Evolutionary conservation across 257 asterid species (phyloP).

Genomic region (Solanum chiquidenum): DNA sequence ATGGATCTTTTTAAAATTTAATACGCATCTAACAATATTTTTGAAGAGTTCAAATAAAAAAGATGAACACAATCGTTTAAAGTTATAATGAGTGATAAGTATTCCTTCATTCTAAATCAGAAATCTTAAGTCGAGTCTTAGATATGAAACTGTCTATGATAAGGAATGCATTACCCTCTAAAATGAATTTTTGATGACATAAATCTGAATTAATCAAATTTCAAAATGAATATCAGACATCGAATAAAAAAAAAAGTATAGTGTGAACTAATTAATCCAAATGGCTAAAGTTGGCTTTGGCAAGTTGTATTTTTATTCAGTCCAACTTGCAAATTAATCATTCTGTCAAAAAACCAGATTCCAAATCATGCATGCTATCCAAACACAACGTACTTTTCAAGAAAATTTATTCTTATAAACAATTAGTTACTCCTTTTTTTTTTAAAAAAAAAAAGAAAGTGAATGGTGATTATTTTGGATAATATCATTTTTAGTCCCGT

Average conservation of each 20-base stretch:
- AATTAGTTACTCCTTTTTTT: not conserved
- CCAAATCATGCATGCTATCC: not conserved
- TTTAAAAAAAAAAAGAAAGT: not conserved
- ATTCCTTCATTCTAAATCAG: not conserved
- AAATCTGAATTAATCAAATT: not conserved
- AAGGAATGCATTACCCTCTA: not conserved
- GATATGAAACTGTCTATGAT: not conserved
- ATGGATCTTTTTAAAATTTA: too few relatives aligned
- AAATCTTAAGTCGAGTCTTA: not conserved
- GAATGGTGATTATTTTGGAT: not conserved
- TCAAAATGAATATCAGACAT: not conserved
- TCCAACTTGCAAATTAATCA: not conserved
- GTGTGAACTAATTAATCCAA: not conserved
- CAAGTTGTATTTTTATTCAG: not conserved
- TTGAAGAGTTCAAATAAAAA: not conserved
- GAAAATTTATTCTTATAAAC: not conserved
- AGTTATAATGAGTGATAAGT: not conserved
- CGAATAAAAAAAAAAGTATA: not conserved
- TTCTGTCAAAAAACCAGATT: not conserved
- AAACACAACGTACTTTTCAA: not conserved
- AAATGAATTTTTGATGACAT: accelerated
- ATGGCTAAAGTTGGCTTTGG: not conserved
- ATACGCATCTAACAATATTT: not conserved
- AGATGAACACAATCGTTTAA: too few relatives aligned
- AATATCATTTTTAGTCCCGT: not conserved